Conservation (phyloP, 257 asterid genomes). For the Solanum sejunctum region DNA sequence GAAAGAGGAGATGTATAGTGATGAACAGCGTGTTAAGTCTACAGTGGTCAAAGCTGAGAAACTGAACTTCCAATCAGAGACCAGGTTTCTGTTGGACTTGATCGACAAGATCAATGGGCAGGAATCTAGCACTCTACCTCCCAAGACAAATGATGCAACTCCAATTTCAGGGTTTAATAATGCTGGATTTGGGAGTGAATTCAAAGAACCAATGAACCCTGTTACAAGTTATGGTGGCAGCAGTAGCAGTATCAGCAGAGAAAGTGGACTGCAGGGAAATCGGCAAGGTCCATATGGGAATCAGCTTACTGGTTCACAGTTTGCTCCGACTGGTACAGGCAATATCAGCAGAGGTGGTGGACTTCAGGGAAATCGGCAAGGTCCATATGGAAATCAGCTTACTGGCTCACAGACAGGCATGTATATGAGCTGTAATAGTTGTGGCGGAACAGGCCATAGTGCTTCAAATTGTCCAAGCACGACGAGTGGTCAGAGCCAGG, state of each 20-base stretch:
- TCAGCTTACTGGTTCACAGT: conserved; percentile 38
- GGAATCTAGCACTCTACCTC: conserved; percentile 21
- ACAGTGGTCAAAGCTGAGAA: conserved; percentile 68
- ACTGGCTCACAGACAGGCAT: conserved; percentile 36
- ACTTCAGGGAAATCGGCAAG: conserved; percentile 20
- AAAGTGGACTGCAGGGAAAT: conserved; percentile 14
- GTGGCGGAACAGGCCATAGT: conserved; percentile 74
- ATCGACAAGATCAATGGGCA: conserved; percentile 35
- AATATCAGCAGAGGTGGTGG: conserved; percentile 22
- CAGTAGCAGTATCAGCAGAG: conserved; percentile 19
- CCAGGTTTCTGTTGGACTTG: conserved; percentile 37
- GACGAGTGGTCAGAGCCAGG: conserved; percentile 41
- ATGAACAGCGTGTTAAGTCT: conserved; percentile 78
- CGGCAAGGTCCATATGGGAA: conserved; percentile 36
- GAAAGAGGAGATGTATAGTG: conserved; percentile 73
- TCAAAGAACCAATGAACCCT: conserved; percentile 14
- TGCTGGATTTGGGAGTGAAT: conserved; percentile 26
- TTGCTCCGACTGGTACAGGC: conserved; percentile 22
- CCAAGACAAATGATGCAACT: conserved; percentile 18
- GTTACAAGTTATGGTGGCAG: conserved; percentile 20
- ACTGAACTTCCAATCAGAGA: conserved; percentile 37
- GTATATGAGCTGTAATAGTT: conserved; percentile 47
- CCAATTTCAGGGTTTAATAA: conserved; percentile 20
- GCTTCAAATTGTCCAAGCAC: conserved; percentile 63
- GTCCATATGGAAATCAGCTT: conserved; percentile 34